Base-by-base conservation (phyloP, 2,329 filamentous ascomycete species). In the Dactylellina leptospora region DNA sequence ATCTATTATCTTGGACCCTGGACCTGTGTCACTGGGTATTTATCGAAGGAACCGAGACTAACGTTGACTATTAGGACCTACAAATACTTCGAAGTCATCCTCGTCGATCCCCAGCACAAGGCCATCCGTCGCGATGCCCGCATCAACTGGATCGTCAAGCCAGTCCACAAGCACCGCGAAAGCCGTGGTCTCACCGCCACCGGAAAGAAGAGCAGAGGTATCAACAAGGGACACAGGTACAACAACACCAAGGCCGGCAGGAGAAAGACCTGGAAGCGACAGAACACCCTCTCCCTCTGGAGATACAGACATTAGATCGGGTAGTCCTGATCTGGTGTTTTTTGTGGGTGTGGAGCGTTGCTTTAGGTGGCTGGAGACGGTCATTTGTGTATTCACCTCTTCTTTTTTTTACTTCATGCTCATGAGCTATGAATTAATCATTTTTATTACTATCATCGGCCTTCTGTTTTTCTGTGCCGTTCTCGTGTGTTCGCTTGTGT, bases 121-220 rank as follows among this genome's bases (percentile, higher is more conserved):
- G 95, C 95, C 81, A 99, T 99, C 88, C 95, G 95, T 84, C 91
- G 90, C 82, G 95, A 99, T 84, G 86, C 95, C 81, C 93, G 95
- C 85, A 97, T 99, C 91, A 99, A 96, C 91, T 99, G 95, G 95
- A 99, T 99, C 87, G 92, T 93, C 85, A 96, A 96, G 86, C 90
- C 95, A 79, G 96, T 99, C 80, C 95, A 99, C 92, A 99, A 99
- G 93, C 95, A 97, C 89, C 95, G 95, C 86, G 95, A 99, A 88
- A 85, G 87, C 80, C 93, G 95, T 83, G 96, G 95, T 81, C 92
- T 99, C 79, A 99, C 95, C 79, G 89, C 93, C 80, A 97, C 93
- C 78, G 95, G 95, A 89, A 99, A 99, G 93, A 96, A 96, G 87
- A 96, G 92, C 81, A 92, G 95, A 84, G 95, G 96, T 85, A 90